These are phyloP conservation scores for Salinomyces thailandicus DNA, from an alignment of 2,329 filamentous ascomycete species.

Conservation along the genomic window DNA sequence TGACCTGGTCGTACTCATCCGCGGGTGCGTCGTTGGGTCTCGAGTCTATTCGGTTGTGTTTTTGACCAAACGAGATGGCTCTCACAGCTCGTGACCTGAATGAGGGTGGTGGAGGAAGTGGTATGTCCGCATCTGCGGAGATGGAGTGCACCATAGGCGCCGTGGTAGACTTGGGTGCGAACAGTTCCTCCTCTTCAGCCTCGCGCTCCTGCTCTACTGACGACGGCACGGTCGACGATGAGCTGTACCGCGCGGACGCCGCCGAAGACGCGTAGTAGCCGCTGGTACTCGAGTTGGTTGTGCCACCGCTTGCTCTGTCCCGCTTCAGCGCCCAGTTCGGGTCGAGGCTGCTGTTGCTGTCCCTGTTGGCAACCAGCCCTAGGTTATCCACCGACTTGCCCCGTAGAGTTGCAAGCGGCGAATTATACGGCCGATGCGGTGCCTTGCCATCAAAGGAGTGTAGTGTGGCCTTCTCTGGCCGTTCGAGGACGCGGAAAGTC, in stretches of 20 bases:
- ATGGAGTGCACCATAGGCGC: constrained; percentile 30
- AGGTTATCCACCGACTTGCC: constrained; percentile 26
- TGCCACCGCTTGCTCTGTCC: constrained; percentile 39
- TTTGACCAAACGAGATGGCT: constrained; percentile 43
- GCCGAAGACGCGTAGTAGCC: constrained; percentile 31
- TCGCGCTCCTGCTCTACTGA: constrained; percentile 38
- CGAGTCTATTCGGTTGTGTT: constrained; percentile 17
- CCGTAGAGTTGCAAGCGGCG: constrained; percentile 24
- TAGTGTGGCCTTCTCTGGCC: constrained; percentile 35
- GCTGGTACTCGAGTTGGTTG: constrained; percentile 38
- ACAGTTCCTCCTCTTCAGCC: constrained; percentile 26
- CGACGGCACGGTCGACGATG: constrained; percentile 45
- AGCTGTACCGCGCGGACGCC: constrained; percentile 43
- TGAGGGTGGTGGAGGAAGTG: constrained; percentile 23
- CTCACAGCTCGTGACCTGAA: constrained; percentile 35
- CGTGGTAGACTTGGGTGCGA: constrained; percentile 26
- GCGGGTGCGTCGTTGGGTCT: constrained; percentile 3
- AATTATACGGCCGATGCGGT: constrained; percentile 21
- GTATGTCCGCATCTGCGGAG: constrained; percentile 27
- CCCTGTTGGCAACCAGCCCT: constrained; percentile 16
- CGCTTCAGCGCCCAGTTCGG: constrained; percentile 23
- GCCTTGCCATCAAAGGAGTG: constrained; percentile 16
- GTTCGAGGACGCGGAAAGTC: constrained; percentile 47
- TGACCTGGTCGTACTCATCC: neutral
- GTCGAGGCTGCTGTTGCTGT: constrained; percentile 1